Evolutionary conservation across 2,329 filamentous ascomycete species (phyloP).

Genomic region (Metarhizium anisopliae): DNA sequence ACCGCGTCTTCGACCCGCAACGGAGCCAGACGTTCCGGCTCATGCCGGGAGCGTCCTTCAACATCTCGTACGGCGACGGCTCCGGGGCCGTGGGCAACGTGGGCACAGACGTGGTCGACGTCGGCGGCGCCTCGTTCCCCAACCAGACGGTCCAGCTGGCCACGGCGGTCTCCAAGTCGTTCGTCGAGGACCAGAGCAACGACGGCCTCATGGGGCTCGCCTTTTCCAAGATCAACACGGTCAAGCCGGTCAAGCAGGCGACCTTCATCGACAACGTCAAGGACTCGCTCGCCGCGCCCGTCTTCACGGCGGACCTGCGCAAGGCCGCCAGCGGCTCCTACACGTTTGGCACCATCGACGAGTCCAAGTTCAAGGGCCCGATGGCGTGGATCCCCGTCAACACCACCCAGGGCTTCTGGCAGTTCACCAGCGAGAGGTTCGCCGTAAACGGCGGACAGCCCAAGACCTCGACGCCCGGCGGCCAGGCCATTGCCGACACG

Average conservation of each 20-base stretch:
- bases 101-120: conserved; percentile 32
- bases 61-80: conserved; percentile 35
- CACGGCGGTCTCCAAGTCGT: conserved; percentile 27
- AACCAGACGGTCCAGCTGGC: conserved; percentile 35
- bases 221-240: conserved; percentile 33
- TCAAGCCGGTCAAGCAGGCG: conserved; percentile 29
- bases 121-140: conserved; percentile 31
- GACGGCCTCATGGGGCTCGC: conserved; percentile 36
- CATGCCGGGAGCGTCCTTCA: conserved; percentile 29
- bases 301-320: conserved; percentile 64
- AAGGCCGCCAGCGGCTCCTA: conserved; percentile 51
- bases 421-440: conserved; percentile 15
- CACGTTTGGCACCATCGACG: conserved; percentile 65
- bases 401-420: conserved; percentile 57
- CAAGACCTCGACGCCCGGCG: conserved; percentile 31
- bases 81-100: conserved; percentile 33
- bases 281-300: conserved; percentile 12
- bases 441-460: conserved; percentile 10
- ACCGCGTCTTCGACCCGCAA: conserved; percentile 28
- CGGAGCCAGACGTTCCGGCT: conserved; percentile 28
- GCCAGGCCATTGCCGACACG: conserved; percentile 39
- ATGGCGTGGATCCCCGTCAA: conserved; percentile 56
- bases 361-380: conserved; percentile 50
- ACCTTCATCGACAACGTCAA: conserved; percentile 32
- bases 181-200: conserved; percentile 30